These are phyloP conservation scores for Globisporangium orthogonon DNA, from an alignment of 352 stramenopile genomes.

Conservation along the genomic window DNA sequence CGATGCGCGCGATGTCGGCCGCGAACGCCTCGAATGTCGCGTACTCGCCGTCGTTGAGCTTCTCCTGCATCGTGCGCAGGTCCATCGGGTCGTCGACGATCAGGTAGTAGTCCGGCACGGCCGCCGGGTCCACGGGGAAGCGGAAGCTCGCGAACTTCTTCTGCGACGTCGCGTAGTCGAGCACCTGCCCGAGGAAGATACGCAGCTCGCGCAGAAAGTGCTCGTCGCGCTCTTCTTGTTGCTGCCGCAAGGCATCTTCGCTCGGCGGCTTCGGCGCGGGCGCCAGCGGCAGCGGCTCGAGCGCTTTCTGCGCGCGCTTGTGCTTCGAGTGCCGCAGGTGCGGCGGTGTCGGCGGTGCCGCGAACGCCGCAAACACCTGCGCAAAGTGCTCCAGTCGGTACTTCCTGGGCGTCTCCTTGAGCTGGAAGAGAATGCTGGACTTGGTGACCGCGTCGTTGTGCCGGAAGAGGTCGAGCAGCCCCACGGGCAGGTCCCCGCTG, in stretches of 20 bases:
- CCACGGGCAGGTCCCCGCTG: slow-evolving; percentile 29
- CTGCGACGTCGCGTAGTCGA: slow-evolving; percentile 77
- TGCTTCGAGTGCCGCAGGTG: slow-evolving; percentile 10
- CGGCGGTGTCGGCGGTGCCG: slow-evolving; percentile 30
- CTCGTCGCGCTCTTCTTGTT: slow-evolving; percentile 62
- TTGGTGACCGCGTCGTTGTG: slow-evolving; percentile 30
- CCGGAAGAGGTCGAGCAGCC: slow-evolving; percentile 52
- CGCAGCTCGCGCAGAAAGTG: slow-evolving; percentile 84
- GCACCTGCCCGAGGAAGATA: slow-evolving; percentile 81
- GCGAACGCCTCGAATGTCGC: slow-evolving; percentile 86
- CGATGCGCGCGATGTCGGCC: slow-evolving; percentile 84
- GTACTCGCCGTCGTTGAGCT: slow-evolving; percentile 88
- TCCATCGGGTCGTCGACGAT: slow-evolving; percentile 88
- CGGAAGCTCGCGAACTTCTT: slow-evolving; percentile 65
- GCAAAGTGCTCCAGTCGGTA: slow-evolving; percentile 46
- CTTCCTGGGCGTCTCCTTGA: slow-evolving; percentile 21
- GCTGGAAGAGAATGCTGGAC: slow-evolving; percentile 42
- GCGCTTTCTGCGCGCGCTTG: not conserved
- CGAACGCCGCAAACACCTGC: slow-evolving; percentile 52
- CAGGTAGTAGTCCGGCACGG: slow-evolving; percentile 86
- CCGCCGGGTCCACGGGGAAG: slow-evolving; percentile 60
- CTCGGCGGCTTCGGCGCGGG: slow-evolving; percentile 16
- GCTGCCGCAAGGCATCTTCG: slow-evolving; percentile 23
- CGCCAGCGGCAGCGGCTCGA: slow-evolving; percentile 56
- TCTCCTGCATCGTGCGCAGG: slow-evolving; percentile 83